Base-by-base conservation (phyloP, 192 early-diverging fungal species). In the Coemansia sp. region DNA sequence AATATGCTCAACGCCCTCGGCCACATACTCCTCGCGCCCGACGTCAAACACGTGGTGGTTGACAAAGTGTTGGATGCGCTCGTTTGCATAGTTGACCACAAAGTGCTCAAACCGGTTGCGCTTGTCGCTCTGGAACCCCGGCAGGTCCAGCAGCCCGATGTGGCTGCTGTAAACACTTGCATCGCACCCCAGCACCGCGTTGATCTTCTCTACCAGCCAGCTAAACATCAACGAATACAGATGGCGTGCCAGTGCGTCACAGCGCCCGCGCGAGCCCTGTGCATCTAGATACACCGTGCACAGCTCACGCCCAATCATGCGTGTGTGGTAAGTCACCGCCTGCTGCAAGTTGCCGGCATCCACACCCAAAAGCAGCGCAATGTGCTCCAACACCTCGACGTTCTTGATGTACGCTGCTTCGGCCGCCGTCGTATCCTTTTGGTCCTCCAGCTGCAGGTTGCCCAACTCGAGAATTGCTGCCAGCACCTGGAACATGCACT, bases 401-500 rank as follows among this genome's bases (percentile, higher is more conserved):
- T 94, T 93, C 30, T 83, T 81, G 48, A 98, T 83, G 29, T 82
- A 75, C 22, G 88, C 87, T 5, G 92, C 90, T 32, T 92, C 91
- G 15, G 68, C 67, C 35, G 85, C 82, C 3, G 75, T 72, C 12
- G 87, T 83, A 19, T 86, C 84, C 60, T 83, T 84, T 34, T 82
- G 79, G 35, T 83, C 75, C 38, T 77, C 88, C 36, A 94, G 93
- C 27, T 87, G 82, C 48, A 98, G 62, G 52, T 95, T 92, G 8
- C 92, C 92, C 23, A 98, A 78, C 50, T 90, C 90, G 8, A 98
- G 69, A 39, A 98, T 84, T 26, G 89, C 90, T 0, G 93, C 86
- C 22, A 98, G 60, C 17, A 89, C 74, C 51, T 90, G 87, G 72
- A 92, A 91, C 50, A 95, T 87, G 66, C 89, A 87, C 27, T 83